phyloP scores from a whole-genome alignment of 1,139 yeast species.

The Taiozyma sp. region DNA sequence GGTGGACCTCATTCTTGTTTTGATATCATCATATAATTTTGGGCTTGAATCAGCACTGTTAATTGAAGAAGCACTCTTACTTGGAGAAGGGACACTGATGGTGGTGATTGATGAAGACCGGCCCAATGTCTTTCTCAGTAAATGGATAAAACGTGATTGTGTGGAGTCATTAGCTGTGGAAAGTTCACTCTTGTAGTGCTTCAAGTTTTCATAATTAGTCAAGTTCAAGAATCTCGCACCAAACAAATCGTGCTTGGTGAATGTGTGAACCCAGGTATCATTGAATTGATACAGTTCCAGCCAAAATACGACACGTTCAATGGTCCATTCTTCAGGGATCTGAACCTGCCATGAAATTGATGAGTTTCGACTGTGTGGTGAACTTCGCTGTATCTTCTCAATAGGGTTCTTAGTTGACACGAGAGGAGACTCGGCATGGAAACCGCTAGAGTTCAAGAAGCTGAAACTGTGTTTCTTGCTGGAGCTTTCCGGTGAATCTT shows the following conservation, averaged over 20 bases:
- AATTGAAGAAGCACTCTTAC: constrained; percentile 16
- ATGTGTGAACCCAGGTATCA: constrained; percentile 65
- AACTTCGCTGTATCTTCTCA: constrained; percentile 14
- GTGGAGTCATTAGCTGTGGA: constrained; percentile 43
- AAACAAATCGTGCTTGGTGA: constrained; percentile 51
- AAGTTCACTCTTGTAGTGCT: constrained; percentile 44
- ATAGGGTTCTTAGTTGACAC: constrained; percentile 3
- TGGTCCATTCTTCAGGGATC: constrained; percentile 59
- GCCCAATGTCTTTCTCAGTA: constrained; percentile 44
- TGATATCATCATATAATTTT: constrained; percentile 8
- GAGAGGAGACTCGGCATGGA: constrained; percentile 10
- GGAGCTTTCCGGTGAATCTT: constrained; percentile 8
- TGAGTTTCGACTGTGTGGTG: constrained; percentile 29
- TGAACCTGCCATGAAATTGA: constrained; percentile 38
- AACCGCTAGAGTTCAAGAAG: constrained; percentile 21
- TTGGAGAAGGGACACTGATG: constrained; percentile 12
- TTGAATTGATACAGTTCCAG: constrained; percentile 64
- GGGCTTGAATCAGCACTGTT: constrained; percentile 19
- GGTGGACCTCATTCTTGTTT: constrained; percentile 15
- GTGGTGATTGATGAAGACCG: constrained; percentile 27
- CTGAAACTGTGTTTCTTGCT: constrained; percentile 17
- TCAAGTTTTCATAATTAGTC: constrained; percentile 59
- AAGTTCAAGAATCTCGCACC: constrained; percentile 66
- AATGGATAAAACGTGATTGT: constrained; percentile 52
- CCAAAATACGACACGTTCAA: constrained; percentile 65